Percentiles rank a stretch among this genome's conserved stretches.
Conservation (phyloP, 257 asterid species). For the Nicotiana obtusifolia region DNA sequence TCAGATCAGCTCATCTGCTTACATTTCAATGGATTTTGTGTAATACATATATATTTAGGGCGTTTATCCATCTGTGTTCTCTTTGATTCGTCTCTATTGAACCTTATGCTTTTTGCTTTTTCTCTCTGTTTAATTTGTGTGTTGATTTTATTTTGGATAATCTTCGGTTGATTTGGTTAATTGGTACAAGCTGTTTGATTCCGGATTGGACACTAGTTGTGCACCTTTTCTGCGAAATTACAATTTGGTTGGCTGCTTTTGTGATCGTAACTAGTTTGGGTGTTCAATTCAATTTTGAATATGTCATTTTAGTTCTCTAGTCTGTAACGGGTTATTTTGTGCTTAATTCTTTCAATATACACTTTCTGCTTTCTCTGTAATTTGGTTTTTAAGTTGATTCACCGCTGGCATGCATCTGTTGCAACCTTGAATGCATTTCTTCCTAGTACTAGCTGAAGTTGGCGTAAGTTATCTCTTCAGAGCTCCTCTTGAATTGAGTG, state of each 20-base stretch:
- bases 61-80: background rate
- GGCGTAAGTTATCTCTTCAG: background rate
- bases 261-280: background rate
- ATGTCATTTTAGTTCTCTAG: background rate
- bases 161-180: background rate
- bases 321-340: background rate
- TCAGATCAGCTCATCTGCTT: conserved; percentile 5
- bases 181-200: background rate
- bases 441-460: background rate
- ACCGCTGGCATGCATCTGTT: background rate
- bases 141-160: background rate
- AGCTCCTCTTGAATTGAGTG: background rate
- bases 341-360: background rate
- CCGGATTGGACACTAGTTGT: background rate
- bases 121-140: background rate
- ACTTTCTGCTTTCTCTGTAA: background rate
- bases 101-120: background rate
- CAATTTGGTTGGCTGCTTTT: background rate
- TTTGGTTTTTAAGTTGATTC: background rate
- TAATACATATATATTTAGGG: background rate
- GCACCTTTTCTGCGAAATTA: background rate
- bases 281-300: background rate
- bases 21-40: background rate
- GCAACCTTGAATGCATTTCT: background rate
- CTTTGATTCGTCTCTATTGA: background rate